Evolutionary conservation across 192 early-diverging fungal species (phyloP), one percentile per base, ranked within the genome.

Genomic region (Dissophora ornata): DNA sequence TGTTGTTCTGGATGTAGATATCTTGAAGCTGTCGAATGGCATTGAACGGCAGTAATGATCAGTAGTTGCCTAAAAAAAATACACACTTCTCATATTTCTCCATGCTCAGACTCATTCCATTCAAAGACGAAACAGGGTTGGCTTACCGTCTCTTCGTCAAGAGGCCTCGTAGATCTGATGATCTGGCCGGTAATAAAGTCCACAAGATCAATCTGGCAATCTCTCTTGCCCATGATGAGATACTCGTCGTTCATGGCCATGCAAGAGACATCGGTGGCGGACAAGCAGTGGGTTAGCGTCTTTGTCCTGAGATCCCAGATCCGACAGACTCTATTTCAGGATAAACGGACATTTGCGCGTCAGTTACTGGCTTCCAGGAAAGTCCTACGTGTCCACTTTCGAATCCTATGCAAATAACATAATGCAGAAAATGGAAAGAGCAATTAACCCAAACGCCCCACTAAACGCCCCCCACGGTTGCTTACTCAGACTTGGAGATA

Each of bases 191-290:
- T 62, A 21, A 32, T 48, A 51, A 77, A 77, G 40, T 77, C 73
- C 0, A 77, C 34, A 12, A 77, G 19, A 5, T 62, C 29, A 19
- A 77, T 41, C 18, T 60, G 41, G 26, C 58, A 57, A 15, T 44
- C 34, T 22, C 46, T 44, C 28, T 19, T 48, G 21, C 73, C 73
- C 32, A 77, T 16, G 22, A 77, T 36, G 4, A 77, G 48, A 38
- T 77, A 57, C 4, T 62, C 45, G 47, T 77, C 73, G 33, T 62
- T 49, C 73, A 77, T 77, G 25, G 73, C 67, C 73, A 77, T 77
- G 34, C 73, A 77, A 8, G 38, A 29, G 1, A 77, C 65, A 34
- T 67, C 46, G 9, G 6, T 15, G 13, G 57, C 64, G 24, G 42
- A 32, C 24, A 44, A 57, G 24, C 73, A 67, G 4, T 47, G 50